Evolutionary conservation across 2,329 filamentous ascomycete genomes (phyloP).

Genomic region (Trichophyton mentagrophytes): DNA sequence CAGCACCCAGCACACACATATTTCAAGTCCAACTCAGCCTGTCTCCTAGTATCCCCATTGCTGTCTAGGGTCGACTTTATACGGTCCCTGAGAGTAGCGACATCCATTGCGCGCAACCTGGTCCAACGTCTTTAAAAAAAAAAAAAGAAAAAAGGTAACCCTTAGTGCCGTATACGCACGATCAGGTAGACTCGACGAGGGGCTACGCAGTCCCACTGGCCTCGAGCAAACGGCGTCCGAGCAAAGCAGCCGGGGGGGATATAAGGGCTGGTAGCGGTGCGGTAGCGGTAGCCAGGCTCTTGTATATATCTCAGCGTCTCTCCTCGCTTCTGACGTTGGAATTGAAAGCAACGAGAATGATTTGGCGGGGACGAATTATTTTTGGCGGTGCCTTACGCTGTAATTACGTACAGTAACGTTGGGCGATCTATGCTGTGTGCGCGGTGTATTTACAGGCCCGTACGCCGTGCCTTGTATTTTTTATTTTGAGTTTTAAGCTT

Average conservation of each 20-base stretch:
- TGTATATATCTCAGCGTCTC: neutral
- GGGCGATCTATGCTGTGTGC: neutral
- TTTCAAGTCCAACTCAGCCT: slow-evolving; percentile 53
- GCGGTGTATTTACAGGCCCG: neutral
- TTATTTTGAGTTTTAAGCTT: slow-evolving; percentile 1
- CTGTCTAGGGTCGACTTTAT: slow-evolving; percentile 52
- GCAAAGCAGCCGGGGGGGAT: neutral
- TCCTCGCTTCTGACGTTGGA: neutral
- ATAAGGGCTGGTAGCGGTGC: neutral
- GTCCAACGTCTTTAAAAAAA: neutral
- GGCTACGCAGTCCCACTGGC: neutral
- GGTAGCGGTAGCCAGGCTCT: neutral
- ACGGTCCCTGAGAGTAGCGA: slow-evolving; percentile 47
- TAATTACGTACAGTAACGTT: neutral
- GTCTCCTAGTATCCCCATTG: slow-evolving; percentile 48
- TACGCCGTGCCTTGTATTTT: neutral
- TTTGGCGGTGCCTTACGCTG: slow-evolving; percentile 5
- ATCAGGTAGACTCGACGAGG: neutral
- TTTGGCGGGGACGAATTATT: slow-evolving; percentile 7
- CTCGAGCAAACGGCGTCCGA: neutral
- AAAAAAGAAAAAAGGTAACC: neutral
- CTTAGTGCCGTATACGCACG: slow-evolving; percentile 3
- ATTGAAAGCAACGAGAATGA: neutral
- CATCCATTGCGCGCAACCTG: slow-evolving; percentile 41
- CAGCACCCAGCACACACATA: slow-evolving; percentile 37